phyloP scores from a whole-genome alignment of 768 basidiomycete species.

The Antrodiella citrinella region DNA sequence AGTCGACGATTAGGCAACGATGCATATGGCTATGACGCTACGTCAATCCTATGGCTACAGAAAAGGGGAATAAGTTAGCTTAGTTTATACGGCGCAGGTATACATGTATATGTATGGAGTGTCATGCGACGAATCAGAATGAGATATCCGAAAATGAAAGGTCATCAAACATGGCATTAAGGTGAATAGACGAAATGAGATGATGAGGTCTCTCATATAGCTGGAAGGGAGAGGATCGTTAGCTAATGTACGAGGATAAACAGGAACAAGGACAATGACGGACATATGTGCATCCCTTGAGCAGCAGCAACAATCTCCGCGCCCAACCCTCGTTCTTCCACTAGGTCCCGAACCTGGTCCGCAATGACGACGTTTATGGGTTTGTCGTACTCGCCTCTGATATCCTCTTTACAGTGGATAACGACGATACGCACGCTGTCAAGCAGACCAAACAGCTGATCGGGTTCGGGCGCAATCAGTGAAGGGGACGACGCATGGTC shows the following conservation, averaged over 20 bases:
- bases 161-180: too few relatives aligned
- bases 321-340: conserved; percentile 57
- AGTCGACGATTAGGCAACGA: too few relatives aligned
- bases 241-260: background rate
- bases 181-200: too few relatives aligned
- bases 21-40: background rate
- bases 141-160: background rate
- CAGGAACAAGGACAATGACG: conserved; percentile 23
- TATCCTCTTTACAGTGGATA: conserved; percentile 81
- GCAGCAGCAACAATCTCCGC: conserved; percentile 61
- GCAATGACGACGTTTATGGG: conserved; percentile 63
- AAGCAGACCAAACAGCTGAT: conserved; percentile 45
- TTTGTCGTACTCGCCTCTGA: conserved; percentile 36
- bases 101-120: too few relatives aligned
- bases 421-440: conserved; percentile 64
- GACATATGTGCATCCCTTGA: conserved; percentile 79
- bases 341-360: conserved; percentile 59
- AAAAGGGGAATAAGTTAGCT: background rate
- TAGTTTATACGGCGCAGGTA: background rate
- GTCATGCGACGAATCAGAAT: background rate
- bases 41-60: background rate
- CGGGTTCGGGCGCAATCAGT: conserved; percentile 16
- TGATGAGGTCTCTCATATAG: background rate
- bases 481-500: conserved; percentile 5
- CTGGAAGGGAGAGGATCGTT: background rate